Conservation (phyloP, 106 monocot species). For the Apostasia ramifera region DNA sequence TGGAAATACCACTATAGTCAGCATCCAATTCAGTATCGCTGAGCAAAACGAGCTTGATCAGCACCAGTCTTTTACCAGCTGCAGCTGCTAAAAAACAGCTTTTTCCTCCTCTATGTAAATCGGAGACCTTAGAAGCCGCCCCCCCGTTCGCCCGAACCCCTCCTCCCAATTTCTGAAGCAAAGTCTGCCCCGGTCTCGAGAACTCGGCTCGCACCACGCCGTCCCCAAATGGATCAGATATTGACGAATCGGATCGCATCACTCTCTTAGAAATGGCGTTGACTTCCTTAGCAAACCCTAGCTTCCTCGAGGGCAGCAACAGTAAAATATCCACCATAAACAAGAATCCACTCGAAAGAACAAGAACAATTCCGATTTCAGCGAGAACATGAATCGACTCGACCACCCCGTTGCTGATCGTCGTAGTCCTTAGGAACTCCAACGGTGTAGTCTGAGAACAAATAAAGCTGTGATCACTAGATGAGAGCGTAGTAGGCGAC, state of each 20-base stretch:
- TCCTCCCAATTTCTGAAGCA: slow-evolving; percentile 42
- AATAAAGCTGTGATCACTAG: background rate
- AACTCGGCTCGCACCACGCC: slow-evolving; percentile 22
- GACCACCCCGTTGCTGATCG: slow-evolving; percentile 40
- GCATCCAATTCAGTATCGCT: slow-evolving; percentile 19
- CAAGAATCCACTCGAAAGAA: slow-evolving; percentile 53
- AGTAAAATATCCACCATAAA: slow-evolving; percentile 50
- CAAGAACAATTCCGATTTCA: slow-evolving; percentile 45
- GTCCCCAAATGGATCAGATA: slow-evolving; percentile 27
- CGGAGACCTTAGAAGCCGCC: slow-evolving; percentile 16
- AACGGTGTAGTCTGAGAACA: background rate
- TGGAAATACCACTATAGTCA: slow-evolving; percentile 32
- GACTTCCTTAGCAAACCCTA: slow-evolving; percentile 47
- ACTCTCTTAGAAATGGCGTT: slow-evolving; percentile 43
- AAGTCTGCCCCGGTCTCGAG: slow-evolving; percentile 21
- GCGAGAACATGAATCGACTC: slow-evolving; percentile 49
- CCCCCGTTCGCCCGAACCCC: slow-evolving; percentile 43
- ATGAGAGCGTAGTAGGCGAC: background rate
- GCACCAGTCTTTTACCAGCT: slow-evolving; percentile 39
- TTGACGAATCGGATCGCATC: slow-evolving; percentile 16
- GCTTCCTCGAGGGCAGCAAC: slow-evolving; percentile 29
- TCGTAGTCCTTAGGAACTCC: slow-evolving; percentile 26
- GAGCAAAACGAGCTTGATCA: slow-evolving; percentile 48
- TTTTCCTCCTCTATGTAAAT: slow-evolving; percentile 19
- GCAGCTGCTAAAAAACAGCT: slow-evolving; percentile 43